Base-by-base conservation (phyloP, 2,329 filamentous ascomycete genomes). In the Aspergillus costaricaensis region DNA sequence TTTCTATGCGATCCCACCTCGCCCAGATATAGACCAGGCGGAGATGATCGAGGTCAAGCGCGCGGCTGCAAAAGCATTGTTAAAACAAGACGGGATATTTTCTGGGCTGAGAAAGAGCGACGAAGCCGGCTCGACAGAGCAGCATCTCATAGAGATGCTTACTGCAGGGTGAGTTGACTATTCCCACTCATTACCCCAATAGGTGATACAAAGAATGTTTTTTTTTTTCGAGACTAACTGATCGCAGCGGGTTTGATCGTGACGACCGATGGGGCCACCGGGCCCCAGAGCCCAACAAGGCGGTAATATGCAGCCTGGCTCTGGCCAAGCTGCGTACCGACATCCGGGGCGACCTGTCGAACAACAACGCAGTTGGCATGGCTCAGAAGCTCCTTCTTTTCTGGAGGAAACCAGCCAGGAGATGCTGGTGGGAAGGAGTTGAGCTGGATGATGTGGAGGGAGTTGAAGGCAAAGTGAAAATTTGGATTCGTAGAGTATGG, bases 381-480 rank as follows among this genome's bases (percentile, higher is more conserved):
- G 95, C 95, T 12, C 95, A 99, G 77, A 99, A 99, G 80, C 85
- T 99, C 50, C 84, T 99, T 14, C 84, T 99, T 3, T 99, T 99
- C 82, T 99, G 95, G 95, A 87, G 95, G 67, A 99, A 99, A 79
- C 95, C 95, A 15, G 95, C 95, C 14, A 84, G 95, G 62, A 86
- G 95, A 75, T 99, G 95, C 82, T 99, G 95, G 95, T 99, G 95
- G 95, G 95, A 99, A 76, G 95, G 95, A 23, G 90, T 99, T 39
- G 93, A 98, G 76, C 83, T 99, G 48, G 87, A 95, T 17, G 84
- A 91, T 66, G 91, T 99, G 12, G 92, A 96, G 54, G 95, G 95
- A 14, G 90, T 98, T 7, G 87, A 96, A 55, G 94, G 93, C 55
- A 91, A 89, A 75, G 83, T 99, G 68, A 99, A 99, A 80, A 92